Evolutionary conservation across 148 eudicot species (phyloP).

Genomic region (Cornus kousa): DNA sequence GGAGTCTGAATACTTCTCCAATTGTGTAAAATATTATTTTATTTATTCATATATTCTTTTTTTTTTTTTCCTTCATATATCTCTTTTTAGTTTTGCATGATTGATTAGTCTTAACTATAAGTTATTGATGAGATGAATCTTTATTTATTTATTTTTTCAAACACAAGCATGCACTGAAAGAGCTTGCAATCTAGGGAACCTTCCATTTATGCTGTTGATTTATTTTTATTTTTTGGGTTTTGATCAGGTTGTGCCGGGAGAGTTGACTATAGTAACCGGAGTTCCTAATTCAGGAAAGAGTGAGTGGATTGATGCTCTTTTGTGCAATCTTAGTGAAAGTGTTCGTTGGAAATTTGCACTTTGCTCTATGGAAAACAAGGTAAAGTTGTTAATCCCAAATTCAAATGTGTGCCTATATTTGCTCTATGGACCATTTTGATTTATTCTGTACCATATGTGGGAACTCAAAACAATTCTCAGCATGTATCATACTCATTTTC

Average conservation of each 20-base stretch:
- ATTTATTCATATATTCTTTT: no score
- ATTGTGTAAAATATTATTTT: background rate
- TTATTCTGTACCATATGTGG: background rate
- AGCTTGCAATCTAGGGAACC: background rate
- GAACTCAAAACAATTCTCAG: background rate
- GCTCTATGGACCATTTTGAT: background rate
- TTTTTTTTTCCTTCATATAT: no score
- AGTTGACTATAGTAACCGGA: slow-evolving; percentile 90
- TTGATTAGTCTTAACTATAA: no score
- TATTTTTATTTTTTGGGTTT: background rate
- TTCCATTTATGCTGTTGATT: background rate
- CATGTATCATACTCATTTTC: background rate
- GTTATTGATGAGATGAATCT: background rate
- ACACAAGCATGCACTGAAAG: background rate
- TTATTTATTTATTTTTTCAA: background rate
- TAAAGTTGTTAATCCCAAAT: slow-evolving; percentile 18
- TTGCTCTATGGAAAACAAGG: slow-evolving; percentile 98
- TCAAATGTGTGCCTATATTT: background rate
- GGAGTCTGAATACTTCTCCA: background rate
- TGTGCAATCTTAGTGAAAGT: slow-evolving; percentile 75
- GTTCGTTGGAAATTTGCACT: slow-evolving; percentile 91
- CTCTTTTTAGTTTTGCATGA: background rate
- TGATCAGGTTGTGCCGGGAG: slow-evolving; percentile 93
- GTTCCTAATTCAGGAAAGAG: slow-evolving; percentile 99
- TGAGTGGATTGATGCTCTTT: slow-evolving; percentile 97